phyloP scores from a whole-genome alignment of 306 rosid species.

The Styphnolobium japonicum region DNA sequence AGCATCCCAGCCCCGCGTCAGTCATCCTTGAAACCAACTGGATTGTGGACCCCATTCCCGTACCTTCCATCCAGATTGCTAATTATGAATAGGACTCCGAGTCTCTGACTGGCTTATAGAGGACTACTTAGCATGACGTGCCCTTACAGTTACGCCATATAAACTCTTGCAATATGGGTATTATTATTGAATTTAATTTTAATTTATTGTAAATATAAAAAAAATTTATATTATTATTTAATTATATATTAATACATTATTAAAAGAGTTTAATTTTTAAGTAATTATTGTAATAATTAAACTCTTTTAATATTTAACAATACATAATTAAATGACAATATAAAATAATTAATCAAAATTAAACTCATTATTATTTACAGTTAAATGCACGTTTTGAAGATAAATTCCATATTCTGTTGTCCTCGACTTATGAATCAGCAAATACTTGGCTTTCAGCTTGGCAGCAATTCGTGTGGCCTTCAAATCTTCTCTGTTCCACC shows the following conservation, averaged over 20 bases:
- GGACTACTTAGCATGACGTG: constrained; percentile 24
- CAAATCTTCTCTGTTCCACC: not conserved
- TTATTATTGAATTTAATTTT: no score
- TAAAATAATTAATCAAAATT: no score
- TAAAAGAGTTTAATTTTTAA: no score
- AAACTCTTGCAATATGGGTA: constrained; percentile 32
- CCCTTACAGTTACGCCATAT: constrained; percentile 29
- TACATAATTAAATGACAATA: no score
- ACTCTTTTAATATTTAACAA: no score
- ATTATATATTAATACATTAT: no score
- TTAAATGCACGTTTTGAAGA: not conserved
- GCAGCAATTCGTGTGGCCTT: constrained; percentile 29
- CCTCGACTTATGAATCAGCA: constrained; percentile 27
- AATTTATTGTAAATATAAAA: no score
- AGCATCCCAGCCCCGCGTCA: constrained; percentile 26
- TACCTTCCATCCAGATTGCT: constrained; percentile 27
- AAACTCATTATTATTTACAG: constrained; percentile 26
- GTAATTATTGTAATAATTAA: no score
- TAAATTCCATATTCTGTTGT: constrained; percentile 8
- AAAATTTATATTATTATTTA: no score
- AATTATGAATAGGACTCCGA: constrained; percentile 22
- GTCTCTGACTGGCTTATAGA: not conserved
- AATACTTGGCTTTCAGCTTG: constrained; percentile 30
- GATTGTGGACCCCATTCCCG: constrained; percentile 35
- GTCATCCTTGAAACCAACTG: constrained; percentile 27